A percentile compares a stretch with the other conserved stretches of the same genome.
These are phyloP conservation scores for cucumber (Cucumis sativus) DNA, from an alignment of 306 rosid species.

Conservation along the genomic window DNA sequence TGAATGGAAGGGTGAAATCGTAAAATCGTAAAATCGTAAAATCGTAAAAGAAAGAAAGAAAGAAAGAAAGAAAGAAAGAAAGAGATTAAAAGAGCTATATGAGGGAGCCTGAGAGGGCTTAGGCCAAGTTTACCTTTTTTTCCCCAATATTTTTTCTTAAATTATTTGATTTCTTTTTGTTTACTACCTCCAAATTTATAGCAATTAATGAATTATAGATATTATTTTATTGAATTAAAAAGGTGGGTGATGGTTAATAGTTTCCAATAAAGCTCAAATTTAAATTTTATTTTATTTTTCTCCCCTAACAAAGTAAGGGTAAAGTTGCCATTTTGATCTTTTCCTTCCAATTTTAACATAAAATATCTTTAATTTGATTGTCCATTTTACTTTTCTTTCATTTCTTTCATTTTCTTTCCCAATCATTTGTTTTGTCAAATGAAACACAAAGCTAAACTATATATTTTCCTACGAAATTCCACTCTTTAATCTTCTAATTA, in stretches of 20 bases:
- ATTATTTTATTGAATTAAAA: neutral
- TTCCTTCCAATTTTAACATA: neutral
- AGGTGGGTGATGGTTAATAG: neutral
- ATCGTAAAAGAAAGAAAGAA: neutral
- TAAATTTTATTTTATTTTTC: neutral
- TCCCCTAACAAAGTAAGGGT: neutral
- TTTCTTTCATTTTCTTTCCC: neutral
- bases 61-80: neutral
- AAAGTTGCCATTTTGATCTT: neutral
- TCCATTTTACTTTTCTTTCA: neutral
- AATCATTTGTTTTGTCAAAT: neutral
- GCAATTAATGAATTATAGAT: conserved; percentile 1
- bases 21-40: conserved; percentile 4
- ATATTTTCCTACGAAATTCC: neutral
- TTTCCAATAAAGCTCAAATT: neutral
- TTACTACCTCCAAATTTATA: conserved; percentile 5
- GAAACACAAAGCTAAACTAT: neutral
- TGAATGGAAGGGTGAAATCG: conserved; percentile 8
- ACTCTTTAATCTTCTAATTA: too few species aligned
- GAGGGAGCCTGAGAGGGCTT: neutral
- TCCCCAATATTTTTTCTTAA: neutral
- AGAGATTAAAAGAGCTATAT: neutral
- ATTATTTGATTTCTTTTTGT: conserved; percentile 7
- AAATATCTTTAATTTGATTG: neutral
- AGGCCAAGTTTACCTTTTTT: neutral